Evolutionary conservation across 768 basidiomycete genomes (phyloP), one percentile per base, ranked within the genome.

Genomic region (Mrakia hoshinonis): DNA sequence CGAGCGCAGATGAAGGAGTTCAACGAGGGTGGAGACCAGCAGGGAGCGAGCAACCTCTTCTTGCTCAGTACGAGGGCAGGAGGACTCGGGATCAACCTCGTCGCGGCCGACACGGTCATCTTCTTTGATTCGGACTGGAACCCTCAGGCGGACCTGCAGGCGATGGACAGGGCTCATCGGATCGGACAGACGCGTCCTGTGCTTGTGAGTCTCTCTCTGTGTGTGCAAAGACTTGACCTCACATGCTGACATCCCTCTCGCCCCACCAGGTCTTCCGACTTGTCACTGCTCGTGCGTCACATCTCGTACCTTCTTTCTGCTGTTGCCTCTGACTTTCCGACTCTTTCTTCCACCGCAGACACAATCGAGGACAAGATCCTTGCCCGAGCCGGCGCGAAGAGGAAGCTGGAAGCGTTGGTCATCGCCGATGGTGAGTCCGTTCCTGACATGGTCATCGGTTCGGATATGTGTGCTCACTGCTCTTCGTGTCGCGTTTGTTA

Each of bases 61-160:
- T 81, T 91, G 15, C 82, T 92, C 13, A 89, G 88, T 76, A 92
- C 90, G 0, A 84, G 89, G 6, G 85, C 89, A 0, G 90, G 90
- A 18, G 90, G 90, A 0, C 78, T 91, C 48, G 90, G 90, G 11
- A 86, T 92, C 76, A 92, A 89, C 76, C 83, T 92, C 60, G 85
- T 85, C 18, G 89, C 88, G 0, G 90, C 90, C 2, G 90, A 92
- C 78, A 93, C 92, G 0, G 92, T 96, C 69, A 91, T 96, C 70
- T 91, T 96, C 80, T 94, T 92, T 76, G 92, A 93, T 31, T 74
- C 72, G 48, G 73, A 76, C 63, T 76, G 76, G 90, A 92, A 91
- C 76, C 93, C 94, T 0, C 94, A 96, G 81, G 93, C 94, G 87
- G 95, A 99, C 74, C 83, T 90, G 2, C 95, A 99, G 81, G 95